Percentiles rank a stretch among this genome's conserved stretches.
phyloP scores from a whole-genome alignment of 2,329 filamentous ascomycete species.

The Colletotrichum neosansevieriae region DNA sequence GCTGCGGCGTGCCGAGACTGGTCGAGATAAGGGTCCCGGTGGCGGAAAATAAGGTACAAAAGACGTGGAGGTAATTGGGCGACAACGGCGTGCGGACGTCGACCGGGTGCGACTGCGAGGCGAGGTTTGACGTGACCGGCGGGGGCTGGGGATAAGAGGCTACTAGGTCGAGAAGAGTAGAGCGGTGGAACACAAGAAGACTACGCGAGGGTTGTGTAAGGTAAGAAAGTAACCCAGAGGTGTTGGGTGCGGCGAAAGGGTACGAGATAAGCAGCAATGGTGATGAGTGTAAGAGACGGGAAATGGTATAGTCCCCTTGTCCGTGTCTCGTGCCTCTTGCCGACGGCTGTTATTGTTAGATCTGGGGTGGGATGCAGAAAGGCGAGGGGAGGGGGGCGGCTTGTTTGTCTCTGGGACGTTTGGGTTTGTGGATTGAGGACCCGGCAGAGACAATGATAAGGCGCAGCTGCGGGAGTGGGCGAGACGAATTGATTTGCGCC shows the following conservation, averaged over 20 bases:
- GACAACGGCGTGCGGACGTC: slow-evolving; percentile 20
- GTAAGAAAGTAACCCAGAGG: slow-evolving; percentile 12
- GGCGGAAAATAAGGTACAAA: not conserved
- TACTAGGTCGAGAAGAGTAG: slow-evolving; percentile 3
- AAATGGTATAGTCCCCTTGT: slow-evolving; percentile 4
- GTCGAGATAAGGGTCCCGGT: slow-evolving; percentile 28
- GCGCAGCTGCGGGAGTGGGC: slow-evolving; percentile 38
- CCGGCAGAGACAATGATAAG: slow-evolving; percentile 33
- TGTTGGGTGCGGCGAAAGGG: slow-evolving; percentile 15
- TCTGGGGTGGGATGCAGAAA: slow-evolving; percentile 29
- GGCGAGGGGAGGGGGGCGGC: slow-evolving; percentile 23
- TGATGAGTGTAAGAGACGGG: slow-evolving; percentile 11
- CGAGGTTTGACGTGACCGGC: slow-evolving; percentile 32
- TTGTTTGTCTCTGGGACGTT: not conserved
- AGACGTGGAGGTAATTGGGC: not conserved
- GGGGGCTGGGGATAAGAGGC: slow-evolving; percentile 14
- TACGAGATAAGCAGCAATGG: slow-evolving; percentile 34
- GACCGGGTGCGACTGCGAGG: slow-evolving; percentile 32
- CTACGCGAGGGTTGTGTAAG: slow-evolving; percentile 25
- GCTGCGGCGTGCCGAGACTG: slow-evolving; percentile 29
- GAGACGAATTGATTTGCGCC: slow-evolving; percentile 38
- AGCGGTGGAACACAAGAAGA: slow-evolving; percentile 20
- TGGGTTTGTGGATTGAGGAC: slow-evolving; percentile 3
- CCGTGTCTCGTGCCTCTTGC: not conserved
- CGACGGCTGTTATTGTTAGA: not conserved